Evolutionary conservation across 768 basidiomycete species (phyloP), one percentile per base, ranked within the genome.

Genomic region (Panaeolus papilionaceus): DNA sequence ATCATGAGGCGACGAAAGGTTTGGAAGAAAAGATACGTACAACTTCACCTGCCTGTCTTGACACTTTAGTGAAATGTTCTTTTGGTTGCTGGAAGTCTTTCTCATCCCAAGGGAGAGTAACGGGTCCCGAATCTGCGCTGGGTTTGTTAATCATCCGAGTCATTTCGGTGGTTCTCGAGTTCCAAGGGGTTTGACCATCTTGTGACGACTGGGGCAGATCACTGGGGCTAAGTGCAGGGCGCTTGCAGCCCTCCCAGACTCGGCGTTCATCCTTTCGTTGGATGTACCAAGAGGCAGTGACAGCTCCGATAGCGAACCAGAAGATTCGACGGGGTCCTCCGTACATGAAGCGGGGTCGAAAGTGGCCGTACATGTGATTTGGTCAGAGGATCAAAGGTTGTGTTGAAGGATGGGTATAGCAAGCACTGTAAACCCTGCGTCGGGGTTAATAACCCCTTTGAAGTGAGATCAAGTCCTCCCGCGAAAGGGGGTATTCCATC

Each of bases 281-380:
- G 11, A 80, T 75, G 79, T 75, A 81, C 51, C 76, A 75, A n/a
- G 77, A 78, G 45, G 81, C 82, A 62, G 78, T 71, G 2, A 78
- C 79, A 6, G 87, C 89, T 67, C 91, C 92, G 70, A 91, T 20
- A 71, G 83, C 9, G 81, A 92, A 91, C 91, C 91, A 92, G 74
- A 92, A 37, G 65, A 91, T 47, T 69, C 91, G 89, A 51, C 86
- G 85, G 20, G 86, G 85, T 6, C 83, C 75, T 39, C 75, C 73
- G 44, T 68, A 51, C 47, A 51, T 51, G 47, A 51, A 51, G 3
- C n/a, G 47, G 47, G 12, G 54, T 14, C 33, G 28, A 2, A 9
- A 58, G 54, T 58, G 28, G 14, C 26, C 26, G 28, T 58, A 58
- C 26, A 33, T 33, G 33, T 33, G 28, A 37, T 12, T 44, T 40